These are phyloP conservation scores for Aurinia saxatilis DNA, from an alignment of 345 rosid species.

Conservation along the genomic window DNA sequence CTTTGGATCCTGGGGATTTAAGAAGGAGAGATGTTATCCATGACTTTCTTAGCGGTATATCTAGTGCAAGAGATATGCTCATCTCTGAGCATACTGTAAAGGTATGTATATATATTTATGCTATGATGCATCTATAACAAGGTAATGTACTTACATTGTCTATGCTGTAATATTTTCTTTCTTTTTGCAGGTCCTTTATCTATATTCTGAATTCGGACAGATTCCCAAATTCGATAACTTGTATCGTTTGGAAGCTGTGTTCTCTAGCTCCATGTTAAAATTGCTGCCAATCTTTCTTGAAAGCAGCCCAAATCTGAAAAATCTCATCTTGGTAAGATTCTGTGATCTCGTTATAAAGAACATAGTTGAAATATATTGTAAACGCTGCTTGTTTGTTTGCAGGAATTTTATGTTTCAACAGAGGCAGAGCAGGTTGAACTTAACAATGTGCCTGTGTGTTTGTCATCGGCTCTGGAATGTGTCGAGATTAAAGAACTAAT, in stretches of 20 bases:
- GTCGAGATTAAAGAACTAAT: neutral
- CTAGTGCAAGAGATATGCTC: too few relatives aligned
- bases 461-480: neutral
- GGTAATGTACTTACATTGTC: too few relatives aligned
- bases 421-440: neutral
- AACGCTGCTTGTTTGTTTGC: neutral
- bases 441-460: neutral
- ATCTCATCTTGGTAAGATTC: neutral
- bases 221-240: neutral
- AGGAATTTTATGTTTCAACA: neutral
- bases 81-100: too few relatives aligned
- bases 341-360: neutral
- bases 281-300: neutral
- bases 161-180: too few relatives aligned
- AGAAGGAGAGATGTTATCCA: too few relatives aligned
- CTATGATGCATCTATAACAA: too few relatives aligned
- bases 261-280: neutral
- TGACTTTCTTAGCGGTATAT: too few relatives aligned
- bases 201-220: too few relatives aligned
- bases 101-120: too few relatives aligned
- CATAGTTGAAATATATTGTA: neutral
- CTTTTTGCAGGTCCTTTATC: too few relatives aligned
- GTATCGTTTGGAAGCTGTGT: neutral
- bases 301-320: slow-evolving; percentile 3
- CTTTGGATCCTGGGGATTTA: too few relatives aligned